Conservation (phyloP, 495 filamentous ascomycete species). For the Lichenothelia convexa region DNA sequence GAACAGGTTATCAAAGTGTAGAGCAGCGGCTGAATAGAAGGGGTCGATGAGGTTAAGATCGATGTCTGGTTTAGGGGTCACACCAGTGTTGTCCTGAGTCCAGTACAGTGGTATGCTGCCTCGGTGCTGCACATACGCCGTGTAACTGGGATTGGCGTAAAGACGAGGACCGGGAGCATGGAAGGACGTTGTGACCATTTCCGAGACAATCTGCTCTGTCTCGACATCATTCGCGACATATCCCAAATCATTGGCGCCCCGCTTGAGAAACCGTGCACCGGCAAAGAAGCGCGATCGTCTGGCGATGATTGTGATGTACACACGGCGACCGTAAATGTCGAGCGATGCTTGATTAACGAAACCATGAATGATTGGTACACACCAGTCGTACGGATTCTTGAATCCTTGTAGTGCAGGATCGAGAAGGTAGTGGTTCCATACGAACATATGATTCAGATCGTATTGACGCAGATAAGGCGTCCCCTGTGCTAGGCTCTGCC, state of each 20-base stretch:
- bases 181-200: slow-evolving; percentile 84
- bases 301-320: slow-evolving; percentile 87
- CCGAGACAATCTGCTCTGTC: slow-evolving; percentile 94
- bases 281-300: slow-evolving; percentile 86
- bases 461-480: slow-evolving; percentile 29
- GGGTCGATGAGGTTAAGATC: slow-evolving; percentile 87
- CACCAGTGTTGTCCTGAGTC: slow-evolving; percentile 93
- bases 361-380: slow-evolving; percentile 85
- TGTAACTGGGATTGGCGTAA: slow-evolving; percentile 77
- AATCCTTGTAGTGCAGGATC: slow-evolving; percentile 51
- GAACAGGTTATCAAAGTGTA: slow-evolving; percentile 95
- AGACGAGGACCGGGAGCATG: slow-evolving; percentile 76
- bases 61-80: slow-evolving; percentile 88
- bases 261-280: slow-evolving; percentile 83
- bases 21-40: slow-evolving; percentile 85
- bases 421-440: slow-evolving; percentile 89
- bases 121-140: slow-evolving; percentile 90
- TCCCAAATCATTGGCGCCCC: slow-evolving; percentile 85
- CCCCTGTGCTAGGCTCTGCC: slow-evolving; percentile 48
- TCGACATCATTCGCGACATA: slow-evolving; percentile 99
- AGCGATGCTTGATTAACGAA: slow-evolving; percentile 61
- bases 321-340: slow-evolving; percentile 41
- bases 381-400: slow-evolving; percentile 83
- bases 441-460: slow-evolving; percentile 86
- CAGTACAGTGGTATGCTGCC: slow-evolving; percentile 94